A percentile compares a stretch with the other conserved stretches of the same genome.
These are phyloP conservation scores for Neonectria coccinea DNA, from an alignment of 2,329 filamentous ascomycete genomes.

Conservation along the genomic window DNA sequence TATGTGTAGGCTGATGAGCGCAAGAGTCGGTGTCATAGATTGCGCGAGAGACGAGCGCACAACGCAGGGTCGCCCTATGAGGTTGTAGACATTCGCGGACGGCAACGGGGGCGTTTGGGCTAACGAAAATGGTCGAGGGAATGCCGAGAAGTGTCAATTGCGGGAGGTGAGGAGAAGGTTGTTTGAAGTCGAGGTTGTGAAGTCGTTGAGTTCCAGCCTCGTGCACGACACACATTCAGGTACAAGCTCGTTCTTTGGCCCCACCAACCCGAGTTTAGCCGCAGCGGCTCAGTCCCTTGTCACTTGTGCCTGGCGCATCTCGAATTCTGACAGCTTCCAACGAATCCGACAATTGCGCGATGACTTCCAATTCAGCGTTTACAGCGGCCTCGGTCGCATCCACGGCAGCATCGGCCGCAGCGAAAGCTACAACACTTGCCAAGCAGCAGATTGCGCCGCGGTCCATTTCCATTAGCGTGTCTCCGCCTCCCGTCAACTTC, in stretches of 20 bases:
- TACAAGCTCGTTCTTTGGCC: slow-evolving; percentile 1
- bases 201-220: slow-evolving; percentile 13
- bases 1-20: slow-evolving; percentile 1
- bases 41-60: slow-evolving; percentile 24
- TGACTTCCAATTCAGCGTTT: slow-evolving; percentile 4
- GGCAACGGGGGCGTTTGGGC: background rate
- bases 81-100: slow-evolving; percentile 12
- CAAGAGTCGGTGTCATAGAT: slow-evolving; percentile 9
- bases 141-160: background rate
- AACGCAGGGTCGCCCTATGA: slow-evolving; percentile 9
- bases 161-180: background rate
- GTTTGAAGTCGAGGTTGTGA: slow-evolving; percentile 9
- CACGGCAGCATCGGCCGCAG: slow-evolving; percentile 6
- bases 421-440: slow-evolving; percentile 17
- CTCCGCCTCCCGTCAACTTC: slow-evolving; percentile 64
- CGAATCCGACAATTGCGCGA: slow-evolving; percentile 12
- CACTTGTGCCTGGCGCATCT: background rate
- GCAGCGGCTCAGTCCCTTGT: background rate
- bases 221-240: slow-evolving; percentile 5
- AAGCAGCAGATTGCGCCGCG: slow-evolving; percentile 44
- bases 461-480: slow-evolving; percentile 63
- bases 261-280: slow-evolving; percentile 23
- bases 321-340: slow-evolving; percentile 2
- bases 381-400: slow-evolving; percentile 2
- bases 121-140: slow-evolving; percentile 16